A percentile compares a stretch with the other conserved stretches of the same genome.
Conservation (phyloP, 805 yeast genomes). For the Teunomyces tritomae region DNA sequence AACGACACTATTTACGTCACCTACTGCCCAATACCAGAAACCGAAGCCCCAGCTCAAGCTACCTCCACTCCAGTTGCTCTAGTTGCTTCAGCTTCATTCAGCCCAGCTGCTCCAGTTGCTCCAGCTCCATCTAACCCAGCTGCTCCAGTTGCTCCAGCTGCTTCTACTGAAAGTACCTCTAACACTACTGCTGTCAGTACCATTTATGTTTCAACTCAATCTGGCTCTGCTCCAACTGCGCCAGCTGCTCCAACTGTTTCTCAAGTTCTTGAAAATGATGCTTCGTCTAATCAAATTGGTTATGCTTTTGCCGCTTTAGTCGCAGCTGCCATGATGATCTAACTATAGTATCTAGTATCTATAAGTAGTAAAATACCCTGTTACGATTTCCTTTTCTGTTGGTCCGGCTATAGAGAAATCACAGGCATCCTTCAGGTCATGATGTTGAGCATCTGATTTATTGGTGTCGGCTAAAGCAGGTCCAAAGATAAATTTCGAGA, state of each 20-base stretch:
- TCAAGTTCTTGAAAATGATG: constrained; percentile 5
- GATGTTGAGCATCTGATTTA: neutral
- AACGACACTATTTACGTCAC: constrained; percentile 30
- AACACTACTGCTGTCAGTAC: constrained; percentile 6
- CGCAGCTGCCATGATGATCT: constrained; percentile 13
- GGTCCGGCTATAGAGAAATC: neutral
- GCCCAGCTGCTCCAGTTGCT: neutral
- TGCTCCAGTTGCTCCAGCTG: constrained; percentile 1
- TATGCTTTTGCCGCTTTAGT: constrained; percentile 12
- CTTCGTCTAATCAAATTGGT: constrained; percentile 7
- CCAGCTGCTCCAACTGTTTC: constrained; percentile 1
- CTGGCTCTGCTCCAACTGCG: neutral
- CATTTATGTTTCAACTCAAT: neutral
- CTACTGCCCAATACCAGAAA: constrained; percentile 26
- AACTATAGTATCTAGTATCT: neutral
- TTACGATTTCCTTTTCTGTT: too few relatives aligned
- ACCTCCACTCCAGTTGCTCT: constrained; percentile 25
- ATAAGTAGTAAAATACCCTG: neutral
- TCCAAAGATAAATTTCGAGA: neutral
- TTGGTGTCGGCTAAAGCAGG: neutral
- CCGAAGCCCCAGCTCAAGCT: constrained; percentile 17
- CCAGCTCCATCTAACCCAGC: neutral
- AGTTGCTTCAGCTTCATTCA: constrained; percentile 14
- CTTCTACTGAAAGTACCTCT: neutral
- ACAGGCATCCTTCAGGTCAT: neutral